These are phyloP conservation scores for Leucocoprinus gongylophorus DNA, from an alignment of 1,284 basidiomycete genomes.

Conservation along the genomic window DNA sequence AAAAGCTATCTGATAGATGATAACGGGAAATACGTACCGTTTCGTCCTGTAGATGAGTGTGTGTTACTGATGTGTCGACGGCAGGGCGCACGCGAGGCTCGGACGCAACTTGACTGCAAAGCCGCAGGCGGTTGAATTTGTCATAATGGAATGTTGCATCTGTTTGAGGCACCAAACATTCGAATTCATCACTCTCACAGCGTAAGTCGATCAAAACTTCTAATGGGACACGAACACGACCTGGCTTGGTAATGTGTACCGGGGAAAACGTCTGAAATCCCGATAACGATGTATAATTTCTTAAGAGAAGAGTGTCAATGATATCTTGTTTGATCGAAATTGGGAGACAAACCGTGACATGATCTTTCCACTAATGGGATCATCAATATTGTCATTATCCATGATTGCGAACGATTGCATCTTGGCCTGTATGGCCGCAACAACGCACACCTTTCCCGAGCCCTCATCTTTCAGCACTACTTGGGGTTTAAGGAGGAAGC, in stretches of 20 bases:
- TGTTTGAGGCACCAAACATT: slow-evolving; percentile 87
- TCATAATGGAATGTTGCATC: slow-evolving; percentile 86
- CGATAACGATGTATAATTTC: slow-evolving; percentile 69
- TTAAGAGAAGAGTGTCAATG: slow-evolving; percentile 23
- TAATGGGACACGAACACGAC: slow-evolving; percentile 64
- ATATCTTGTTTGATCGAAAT: background rate
- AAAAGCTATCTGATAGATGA: slow-evolving; percentile 8
- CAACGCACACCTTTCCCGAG: slow-evolving; percentile 59
- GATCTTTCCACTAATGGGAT: slow-evolving; percentile 80
- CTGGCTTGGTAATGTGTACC: slow-evolving; percentile 32
- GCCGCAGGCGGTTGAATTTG: slow-evolving; percentile 88
- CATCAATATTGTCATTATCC: slow-evolving; percentile 74
- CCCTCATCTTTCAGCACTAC: slow-evolving; percentile 72
- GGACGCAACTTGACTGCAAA: slow-evolving; percentile 66
- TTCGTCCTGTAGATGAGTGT: slow-evolving; percentile 72
- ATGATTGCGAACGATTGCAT: slow-evolving; percentile 78
- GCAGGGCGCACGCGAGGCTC: slow-evolving; percentile 26
- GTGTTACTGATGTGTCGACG: slow-evolving; percentile 23
- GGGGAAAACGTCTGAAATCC: slow-evolving; percentile 91
- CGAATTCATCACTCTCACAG: slow-evolving; percentile 78
- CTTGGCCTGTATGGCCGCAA: slow-evolving; percentile 80
- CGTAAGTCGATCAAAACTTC: slow-evolving; percentile 84
- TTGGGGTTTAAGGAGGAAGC: slow-evolving; percentile 88
- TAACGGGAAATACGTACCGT: slow-evolving; percentile 42
- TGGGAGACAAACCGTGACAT: slow-evolving; percentile 62